Conservation (phyloP, 805 yeast species). For the Clavispora santaluciae region DNA sequence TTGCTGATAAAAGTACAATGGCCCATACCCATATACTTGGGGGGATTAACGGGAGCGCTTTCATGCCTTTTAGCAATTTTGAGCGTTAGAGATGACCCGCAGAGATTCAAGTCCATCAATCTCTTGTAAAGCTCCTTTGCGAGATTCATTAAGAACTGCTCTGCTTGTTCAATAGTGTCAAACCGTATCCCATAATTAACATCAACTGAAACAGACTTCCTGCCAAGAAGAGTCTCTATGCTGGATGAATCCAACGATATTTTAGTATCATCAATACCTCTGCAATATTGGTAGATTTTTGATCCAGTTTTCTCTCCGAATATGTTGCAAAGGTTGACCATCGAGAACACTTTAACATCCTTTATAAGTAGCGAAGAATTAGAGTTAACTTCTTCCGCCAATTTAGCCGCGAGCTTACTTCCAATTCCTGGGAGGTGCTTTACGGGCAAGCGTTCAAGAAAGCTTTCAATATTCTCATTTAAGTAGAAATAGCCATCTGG, state of each 20-base stretch:
- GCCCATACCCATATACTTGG: slow-evolving; percentile 85
- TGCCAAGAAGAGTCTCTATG: slow-evolving; percentile 36
- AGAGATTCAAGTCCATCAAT: slow-evolving; percentile 40
- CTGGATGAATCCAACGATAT: slow-evolving; percentile 51
- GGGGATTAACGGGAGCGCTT: slow-evolving; percentile 68
- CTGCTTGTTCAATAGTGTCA: slow-evolving; percentile 54
- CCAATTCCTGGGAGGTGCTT: slow-evolving; percentile 64
- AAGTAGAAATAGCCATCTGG: slow-evolving; percentile 63
- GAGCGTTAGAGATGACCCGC: slow-evolving; percentile 57
- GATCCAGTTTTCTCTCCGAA: slow-evolving; percentile 71
- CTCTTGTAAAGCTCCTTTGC: slow-evolving; percentile 57
- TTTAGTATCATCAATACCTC: slow-evolving; percentile 65
- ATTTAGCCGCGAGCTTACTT: slow-evolving; percentile 40
- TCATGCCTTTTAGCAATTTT: slow-evolving; percentile 61
- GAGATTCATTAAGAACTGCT: slow-evolving; percentile 53
- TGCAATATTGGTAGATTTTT: slow-evolving; percentile 53
- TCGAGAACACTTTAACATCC: slow-evolving; percentile 34
- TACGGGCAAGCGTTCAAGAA: slow-evolving; percentile 32
- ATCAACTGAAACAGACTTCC: slow-evolving; percentile 82
- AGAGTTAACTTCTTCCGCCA: slow-evolving; percentile 25
- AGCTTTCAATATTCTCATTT: slow-evolving; percentile 21
- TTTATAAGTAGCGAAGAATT: slow-evolving; percentile 23
- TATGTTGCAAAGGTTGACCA: slow-evolving; percentile 32
- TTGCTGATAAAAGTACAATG: slow-evolving; percentile 60
- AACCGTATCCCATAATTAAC: slow-evolving; percentile 89